Base-by-base conservation (phyloP, 225 moss, liverwort and hornwort species). In the Sphagnum contortum region DNA sequence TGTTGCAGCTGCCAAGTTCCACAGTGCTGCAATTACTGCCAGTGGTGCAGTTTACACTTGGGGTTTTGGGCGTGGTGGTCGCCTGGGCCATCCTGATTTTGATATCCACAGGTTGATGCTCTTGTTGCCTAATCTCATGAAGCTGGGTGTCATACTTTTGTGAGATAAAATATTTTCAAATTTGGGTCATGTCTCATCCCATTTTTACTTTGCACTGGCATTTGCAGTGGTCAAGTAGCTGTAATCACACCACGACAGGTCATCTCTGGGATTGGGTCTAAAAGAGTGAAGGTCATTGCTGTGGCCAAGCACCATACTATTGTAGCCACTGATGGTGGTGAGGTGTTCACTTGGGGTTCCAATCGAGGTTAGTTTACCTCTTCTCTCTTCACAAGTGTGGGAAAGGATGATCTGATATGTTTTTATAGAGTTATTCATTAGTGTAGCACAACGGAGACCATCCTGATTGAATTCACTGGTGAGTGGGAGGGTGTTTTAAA, bases 51-150 rank as follows among this genome's bases (percentile, higher is more conserved):
- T 93, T 56, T 93, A 89, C 70, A 92, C 96, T 3, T 98, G 96
- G 96, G 96, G 96, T 65, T 98, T 98, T 75, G 96, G 96, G 75
- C 83, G 96, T 57, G 96, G 96, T 60, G 96, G 96, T 81, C 90
- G 96, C 49, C 76, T 98, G 76, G 96, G 96, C 47, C 96, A 98
- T 79, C 92, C 92, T 55, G 92, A 98, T 75, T 98, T 98, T 78
- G 90, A 98, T 78, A 89, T 98, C 70, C 96, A 98, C 68, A 95
- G 94, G 94, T 91, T 66, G 44, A 48, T 50, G 46, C 55, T 48
- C 29, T 29, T 29, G 29, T 29, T 29, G 29, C 29, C 29, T 29
- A 29, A 29, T 29, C 29, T 29, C 29, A 29, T 29, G 29, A 29
- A 29, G 29, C 29, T 29, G 29, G 29, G 29, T 29, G 29, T 29